Base-by-base conservation (phyloP, 768 basidiomycete genomes). In the Hortiboletus flavorubellus region DNA sequence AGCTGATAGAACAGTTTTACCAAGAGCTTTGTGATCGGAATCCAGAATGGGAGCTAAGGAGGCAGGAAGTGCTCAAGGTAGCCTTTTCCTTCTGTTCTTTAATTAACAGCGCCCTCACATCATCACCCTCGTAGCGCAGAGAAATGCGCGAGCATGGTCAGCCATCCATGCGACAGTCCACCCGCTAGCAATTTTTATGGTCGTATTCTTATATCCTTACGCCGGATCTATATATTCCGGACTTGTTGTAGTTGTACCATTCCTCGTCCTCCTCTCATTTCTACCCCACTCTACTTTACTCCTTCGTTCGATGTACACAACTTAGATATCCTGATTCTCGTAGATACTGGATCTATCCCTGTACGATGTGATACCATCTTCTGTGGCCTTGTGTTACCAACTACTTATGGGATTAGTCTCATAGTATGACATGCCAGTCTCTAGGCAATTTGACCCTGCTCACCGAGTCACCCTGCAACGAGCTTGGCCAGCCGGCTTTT, bases 11-110 rank as follows among this genome's bases (percentile, higher is more conserved):
- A 39, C 78, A 81, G 40, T 76, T 86, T 63, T 73, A 86, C 45
- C 74, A 79, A 39, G 80, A 81, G 39, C 74, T 87, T 54, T 73
- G 80, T 53, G 72, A 77, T 39, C 67, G 73, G 51, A 83, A 80
- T 61, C 86, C 86, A 37, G 86, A 86, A 55, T 85, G 85, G 80
- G 78, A 81, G 56, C 75, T 74, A 21, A 77, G 86, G 50, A 76
- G 76, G 65, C 75, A 76, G 61, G 78, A 77, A 51, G 76, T 76
- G 4, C 72, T 80, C 58, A 73, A 78, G 73, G 86, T 84, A 57
- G 55, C 74, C 29, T n/a, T 40, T 16, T n/a, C 51, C 50, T 18
- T 46, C 51, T 16, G n/a, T 38, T 46, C 15, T 48, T 16, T 46
- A 39, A 18, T 16, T 46, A 39, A 18, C 30, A 23, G 29, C 34